phyloP scores from a whole-genome alignment of 2,329 filamentous ascomycete species.

The Colletotrichum tabaci region DNA sequence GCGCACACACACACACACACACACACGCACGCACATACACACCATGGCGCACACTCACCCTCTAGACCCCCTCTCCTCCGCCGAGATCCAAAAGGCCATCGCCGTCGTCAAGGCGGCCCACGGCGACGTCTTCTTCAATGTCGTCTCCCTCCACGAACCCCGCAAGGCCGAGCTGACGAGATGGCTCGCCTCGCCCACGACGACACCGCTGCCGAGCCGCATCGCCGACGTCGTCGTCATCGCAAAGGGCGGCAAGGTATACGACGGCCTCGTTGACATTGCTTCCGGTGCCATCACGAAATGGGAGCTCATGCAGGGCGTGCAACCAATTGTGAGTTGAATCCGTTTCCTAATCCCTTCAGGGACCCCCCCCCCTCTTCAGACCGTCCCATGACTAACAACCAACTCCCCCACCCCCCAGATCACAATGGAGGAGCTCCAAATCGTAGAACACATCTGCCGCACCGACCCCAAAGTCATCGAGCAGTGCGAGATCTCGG shows the following conservation, averaged over 20 bases:
- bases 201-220: conserved; percentile 74
- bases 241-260: conserved; percentile 82
- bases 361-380: rapidly evolving
- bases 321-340: conserved; percentile 81
- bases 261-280: conserved; percentile 86
- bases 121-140: conserved; percentile 85
- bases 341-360: background rate
- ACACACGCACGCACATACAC: background rate
- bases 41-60: conserved; percentile 67
- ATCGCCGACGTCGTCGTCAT: conserved; percentile 89
- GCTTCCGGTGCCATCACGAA: conserved; percentile 74
- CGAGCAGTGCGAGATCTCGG: conserved; percentile 88
- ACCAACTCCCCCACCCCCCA: conserved; percentile 49
- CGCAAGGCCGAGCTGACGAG: conserved; percentile 86
- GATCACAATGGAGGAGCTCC: conserved; percentile 93
- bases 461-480: conserved; percentile 88
- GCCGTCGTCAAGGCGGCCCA: conserved; percentile 78
- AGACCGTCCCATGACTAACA: background rate
- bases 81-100: conserved; percentile 82
- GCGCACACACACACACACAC: background rate
- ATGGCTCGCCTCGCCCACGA: conserved; percentile 79
- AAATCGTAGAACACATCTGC: conserved; percentile 82
- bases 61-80: conserved; percentile 80
- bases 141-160: conserved; percentile 87
- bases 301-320: conserved; percentile 82